phyloP scores from a whole-genome alignment of 495 filamentous ascomycete genomes.

The Xylaria flabelliformis region DNA sequence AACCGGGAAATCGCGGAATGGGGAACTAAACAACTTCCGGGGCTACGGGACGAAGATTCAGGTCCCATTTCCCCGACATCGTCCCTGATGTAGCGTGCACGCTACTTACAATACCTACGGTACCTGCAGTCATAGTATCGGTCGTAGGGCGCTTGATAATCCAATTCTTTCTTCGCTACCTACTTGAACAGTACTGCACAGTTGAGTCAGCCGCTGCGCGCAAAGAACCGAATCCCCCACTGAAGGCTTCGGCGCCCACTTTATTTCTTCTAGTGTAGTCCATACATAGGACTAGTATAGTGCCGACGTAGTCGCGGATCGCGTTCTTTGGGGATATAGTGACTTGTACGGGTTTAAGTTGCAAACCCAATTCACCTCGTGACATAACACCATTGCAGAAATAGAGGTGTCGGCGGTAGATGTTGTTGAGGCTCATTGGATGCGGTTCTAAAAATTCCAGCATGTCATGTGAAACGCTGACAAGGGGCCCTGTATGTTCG shows the following conservation, averaged over 20 bases:
- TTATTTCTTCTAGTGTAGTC: constrained; percentile 11
- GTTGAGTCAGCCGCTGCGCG: constrained; percentile 3
- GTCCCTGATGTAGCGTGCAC: not conserved
- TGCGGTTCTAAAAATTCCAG: constrained; percentile 7
- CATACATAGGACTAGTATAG: not conserved
- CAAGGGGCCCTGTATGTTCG: not conserved
- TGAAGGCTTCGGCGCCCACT: constrained; percentile 15
- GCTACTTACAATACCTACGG: not conserved
- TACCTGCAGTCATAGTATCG: not conserved
- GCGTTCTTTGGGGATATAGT: not conserved
- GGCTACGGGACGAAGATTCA: constrained; percentile 6
- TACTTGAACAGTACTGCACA: not conserved
- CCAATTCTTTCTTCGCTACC: not conserved
- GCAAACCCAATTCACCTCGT: not conserved
- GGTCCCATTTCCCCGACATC: not conserved
- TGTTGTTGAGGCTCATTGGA: constrained; percentile 19
- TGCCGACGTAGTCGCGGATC: not conserved
- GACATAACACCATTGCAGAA: constrained; percentile 4
- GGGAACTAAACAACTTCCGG: not conserved
- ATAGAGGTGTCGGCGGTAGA: not conserved
- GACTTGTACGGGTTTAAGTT: not conserved
- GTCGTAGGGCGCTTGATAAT: not conserved
- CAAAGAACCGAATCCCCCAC: constrained; percentile 8
- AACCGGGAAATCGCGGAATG: constrained; percentile 21
- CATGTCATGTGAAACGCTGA: constrained; percentile 15